Percentiles rank a stretch among this genome's conserved stretches.
Conservation (phyloP, 768 basidiomycete species). For the Pseudohyphozyma bogoriensis region DNA sequence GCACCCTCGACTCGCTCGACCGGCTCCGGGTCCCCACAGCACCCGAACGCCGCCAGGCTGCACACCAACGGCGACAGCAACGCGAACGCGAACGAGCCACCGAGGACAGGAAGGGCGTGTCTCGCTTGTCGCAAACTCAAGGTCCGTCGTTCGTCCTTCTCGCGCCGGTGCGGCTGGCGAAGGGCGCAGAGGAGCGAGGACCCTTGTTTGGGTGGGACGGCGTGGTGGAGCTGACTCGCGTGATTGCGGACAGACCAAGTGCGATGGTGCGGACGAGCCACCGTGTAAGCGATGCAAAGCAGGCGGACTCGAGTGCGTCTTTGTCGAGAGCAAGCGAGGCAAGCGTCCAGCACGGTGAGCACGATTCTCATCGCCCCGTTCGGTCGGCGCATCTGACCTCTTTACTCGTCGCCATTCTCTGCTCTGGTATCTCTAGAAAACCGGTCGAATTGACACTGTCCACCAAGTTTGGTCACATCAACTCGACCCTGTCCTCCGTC, state of each 20-base stretch:
- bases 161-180: background rate
- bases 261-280: slow-evolving; percentile 18
- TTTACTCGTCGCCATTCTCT: background rate
- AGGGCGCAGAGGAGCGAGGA: background rate
- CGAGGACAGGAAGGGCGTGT: slow-evolving; percentile 12
- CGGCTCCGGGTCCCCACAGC: too few species aligned
- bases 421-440: background rate
- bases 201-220: background rate
- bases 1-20: too few species aligned
- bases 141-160: background rate
- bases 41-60: too few species aligned
- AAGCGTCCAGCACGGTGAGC: slow-evolving; percentile 8
- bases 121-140: slow-evolving; percentile 21
- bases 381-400: background rate
- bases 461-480: slow-evolving; percentile 13
- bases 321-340: slow-evolving; percentile 22
- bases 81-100: too few species aligned
- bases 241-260: slow-evolving; percentile 4
- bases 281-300: slow-evolving; percentile 18
- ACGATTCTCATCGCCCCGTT: too few species aligned
- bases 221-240: background rate
- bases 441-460: background rate
- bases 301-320: slow-evolving; percentile 12
- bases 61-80: too few species aligned
- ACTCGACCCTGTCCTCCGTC: slow-evolving; percentile 8